Evolutionary conservation across 192 early-diverging fungal species (phyloP).

Genomic region (Ramicandelaber brevisporus): DNA sequence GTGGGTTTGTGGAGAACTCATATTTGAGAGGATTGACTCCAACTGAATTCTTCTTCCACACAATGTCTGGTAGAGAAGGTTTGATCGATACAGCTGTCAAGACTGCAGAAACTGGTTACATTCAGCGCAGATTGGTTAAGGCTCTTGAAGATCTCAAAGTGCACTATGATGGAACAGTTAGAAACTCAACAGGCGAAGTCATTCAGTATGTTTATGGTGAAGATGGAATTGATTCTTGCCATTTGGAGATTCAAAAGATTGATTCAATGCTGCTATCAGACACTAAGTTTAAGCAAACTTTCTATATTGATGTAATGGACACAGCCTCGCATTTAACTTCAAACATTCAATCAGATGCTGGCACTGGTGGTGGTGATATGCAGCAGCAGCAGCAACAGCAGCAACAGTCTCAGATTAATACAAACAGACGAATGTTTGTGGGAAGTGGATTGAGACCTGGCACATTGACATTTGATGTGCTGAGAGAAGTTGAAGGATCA

Average conservation of each 20-base stretch:
- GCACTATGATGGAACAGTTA: conserved; percentile 90
- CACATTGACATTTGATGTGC: conserved; percentile 38
- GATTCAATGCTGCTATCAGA: conserved; percentile 40
- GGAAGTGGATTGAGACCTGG: conserved; percentile 34
- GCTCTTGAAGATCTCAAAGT: conserved; percentile 94
- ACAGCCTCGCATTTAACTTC: no score
- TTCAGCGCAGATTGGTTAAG: conserved; percentile 95
- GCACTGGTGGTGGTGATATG: no score
- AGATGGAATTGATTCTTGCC: conserved; percentile 89
- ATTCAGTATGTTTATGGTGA: conserved; percentile 96
- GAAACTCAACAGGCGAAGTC: conserved; percentile 79
- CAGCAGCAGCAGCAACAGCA: no score
- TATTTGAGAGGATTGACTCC: conserved; percentile 68
- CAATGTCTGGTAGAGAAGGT: conserved; percentile 99
- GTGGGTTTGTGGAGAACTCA: conserved; percentile 23
- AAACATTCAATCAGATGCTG: no score
- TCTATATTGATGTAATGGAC: conserved; percentile 54
- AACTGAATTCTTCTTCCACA: conserved; percentile 98
- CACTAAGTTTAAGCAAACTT: conserved; percentile 47
- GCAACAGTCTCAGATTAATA: no score
- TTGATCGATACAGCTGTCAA: conserved; percentile 98
- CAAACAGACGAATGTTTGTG: no score
- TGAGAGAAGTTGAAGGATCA: conserved; percentile 49
- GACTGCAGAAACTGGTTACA: conserved; percentile 97
- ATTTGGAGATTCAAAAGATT: conserved; percentile 62